Evolutionary conservation across 768 basidiomycete genomes (phyloP), one percentile per base, ranked within the genome.

Genomic region (Gelatoporia subvermispora): DNA sequence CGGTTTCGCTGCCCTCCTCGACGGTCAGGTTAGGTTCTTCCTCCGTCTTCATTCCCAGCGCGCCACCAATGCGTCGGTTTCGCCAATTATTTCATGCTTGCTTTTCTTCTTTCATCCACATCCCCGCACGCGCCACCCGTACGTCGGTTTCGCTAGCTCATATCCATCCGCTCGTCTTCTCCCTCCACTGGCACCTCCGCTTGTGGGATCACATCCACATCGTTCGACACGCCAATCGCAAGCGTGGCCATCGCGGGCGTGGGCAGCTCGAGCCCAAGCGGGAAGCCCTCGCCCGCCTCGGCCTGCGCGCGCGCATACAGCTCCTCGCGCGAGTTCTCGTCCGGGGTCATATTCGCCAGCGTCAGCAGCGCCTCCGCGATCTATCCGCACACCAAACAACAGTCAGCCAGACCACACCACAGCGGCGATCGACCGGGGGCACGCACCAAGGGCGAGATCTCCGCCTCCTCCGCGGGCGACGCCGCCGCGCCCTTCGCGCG

Each of bases 291-390:
- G 15, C 71, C 75, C 5, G 71, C 75, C 60, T 79, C 77, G 20
- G 56, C 53, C 64, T 78, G 68, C 11, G 81, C 81, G 20, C 75
- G 60, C 42, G 60, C 49, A 48, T 82, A 83, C 52, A 82, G 63
- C 55, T 68, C 71, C 62, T 82, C 81, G 28, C 77, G 67, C 51
- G 69, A 64, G 36, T 54, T 59, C 59, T 67, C 68, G 54, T 81
- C 77, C 47, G 59, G 56, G 2, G 79, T 81, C 35, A 84, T 59
- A 58, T 82, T 83, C 23, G 78, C 82, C 17, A 84, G 69, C 35
- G 78, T 76, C 37, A 83, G 49, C 13, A 83, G 65, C 20, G 80
- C 78, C 60, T 84, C 82, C 0, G 73, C 73, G 10, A 82, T 65
- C 57, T 77, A 36, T 41, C 34, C 18, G 45, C 7, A 13, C 18